Evolutionary conservation across 2,329 filamentous ascomycete genomes (phyloP).

Genomic region (Alternaria panax): DNA sequence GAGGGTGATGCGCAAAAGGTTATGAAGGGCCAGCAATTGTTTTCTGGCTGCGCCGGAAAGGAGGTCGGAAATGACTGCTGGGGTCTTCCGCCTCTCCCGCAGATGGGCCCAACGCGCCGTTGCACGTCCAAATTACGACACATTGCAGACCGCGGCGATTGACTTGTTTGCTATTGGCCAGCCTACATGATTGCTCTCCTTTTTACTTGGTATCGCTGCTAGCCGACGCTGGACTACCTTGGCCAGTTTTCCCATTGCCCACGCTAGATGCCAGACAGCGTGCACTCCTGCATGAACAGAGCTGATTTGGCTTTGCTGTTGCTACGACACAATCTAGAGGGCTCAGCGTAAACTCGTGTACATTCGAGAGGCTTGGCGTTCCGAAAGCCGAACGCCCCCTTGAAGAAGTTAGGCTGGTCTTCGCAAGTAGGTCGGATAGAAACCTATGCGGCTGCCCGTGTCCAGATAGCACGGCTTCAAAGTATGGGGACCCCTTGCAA

Average conservation of each 20-base stretch:
- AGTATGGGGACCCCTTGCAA: neutral
- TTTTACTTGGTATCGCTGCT: slow-evolving; percentile 6
- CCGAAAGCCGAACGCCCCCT: slow-evolving; percentile 8
- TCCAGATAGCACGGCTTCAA: neutral
- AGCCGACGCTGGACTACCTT: slow-evolving; percentile 14
- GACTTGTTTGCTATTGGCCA: slow-evolving; percentile 23
- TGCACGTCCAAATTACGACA: slow-evolving; percentile 31
- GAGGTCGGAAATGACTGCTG: slow-evolving; percentile 47
- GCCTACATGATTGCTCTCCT: slow-evolving; percentile 5
- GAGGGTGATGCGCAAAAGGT: slow-evolving; percentile 21
- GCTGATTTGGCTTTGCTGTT: too few relatives aligned
- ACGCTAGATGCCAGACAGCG: neutral
- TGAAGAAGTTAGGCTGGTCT: neutral
- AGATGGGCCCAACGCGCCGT: slow-evolving; percentile 25
- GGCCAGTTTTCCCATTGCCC: slow-evolving; percentile 12
- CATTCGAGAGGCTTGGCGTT: slow-evolving; percentile 3
- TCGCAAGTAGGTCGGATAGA: neutral
- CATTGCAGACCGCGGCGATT: slow-evolving; percentile 31
- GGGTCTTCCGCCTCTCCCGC: slow-evolving; percentile 40
- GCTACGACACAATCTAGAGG: neutral
- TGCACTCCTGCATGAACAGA: neutral
- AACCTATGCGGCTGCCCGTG: neutral
- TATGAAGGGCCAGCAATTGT: slow-evolving; percentile 35
- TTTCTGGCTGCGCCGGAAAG: slow-evolving; percentile 43
- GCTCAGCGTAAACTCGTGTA: neutral